A percentile compares a stretch with the other conserved stretches of the same genome.
Conservation (phyloP, 495 filamentous ascomycete genomes). For the Neurospora sp. region DNA sequence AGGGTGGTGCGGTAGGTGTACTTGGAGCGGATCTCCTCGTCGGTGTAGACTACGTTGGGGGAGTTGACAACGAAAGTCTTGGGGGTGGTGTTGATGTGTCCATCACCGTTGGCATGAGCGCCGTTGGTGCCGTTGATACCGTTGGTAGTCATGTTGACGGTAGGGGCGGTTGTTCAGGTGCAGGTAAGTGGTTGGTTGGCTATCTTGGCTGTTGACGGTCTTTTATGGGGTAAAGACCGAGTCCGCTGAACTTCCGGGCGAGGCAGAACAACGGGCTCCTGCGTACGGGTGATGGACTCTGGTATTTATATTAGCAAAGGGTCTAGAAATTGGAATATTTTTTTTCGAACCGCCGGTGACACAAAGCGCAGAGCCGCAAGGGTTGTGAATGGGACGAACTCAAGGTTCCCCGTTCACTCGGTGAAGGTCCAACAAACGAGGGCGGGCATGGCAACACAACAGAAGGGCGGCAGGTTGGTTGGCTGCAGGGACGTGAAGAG, state of each 20-base stretch:
- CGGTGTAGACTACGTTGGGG: constrained; percentile 85
- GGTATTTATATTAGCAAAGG: constrained; percentile 6
- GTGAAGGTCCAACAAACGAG: not conserved
- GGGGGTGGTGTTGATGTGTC: constrained; percentile 25
- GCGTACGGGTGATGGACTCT: constrained; percentile 96
- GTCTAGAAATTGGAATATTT: not conserved
- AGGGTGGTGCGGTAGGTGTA: constrained; percentile 94
- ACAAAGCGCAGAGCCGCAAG: constrained; percentile 1
- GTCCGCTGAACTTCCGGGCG: constrained; percentile 80
- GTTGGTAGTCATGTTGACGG: constrained; percentile 2
- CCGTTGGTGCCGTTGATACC: constrained; percentile 49
- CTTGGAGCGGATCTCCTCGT: constrained; percentile 79
- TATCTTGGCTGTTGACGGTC: constrained; percentile 18
- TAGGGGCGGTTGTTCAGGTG: constrained; percentile 3
- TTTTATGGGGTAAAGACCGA: constrained; percentile 53
- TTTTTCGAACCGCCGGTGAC: constrained; percentile 1
- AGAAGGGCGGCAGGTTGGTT: not conserved
- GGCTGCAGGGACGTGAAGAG: not conserved
- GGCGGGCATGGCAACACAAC: not conserved
- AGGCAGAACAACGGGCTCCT: constrained; percentile 88
- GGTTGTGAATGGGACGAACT: not conserved
- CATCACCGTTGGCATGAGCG: constrained; percentile 19
- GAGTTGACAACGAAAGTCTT: constrained; percentile 73
- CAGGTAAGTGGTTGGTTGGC: constrained; percentile 16
- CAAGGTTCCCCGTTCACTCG: not conserved